A percentile compares a stretch with the other conserved stretches of the same genome.
Conservation (phyloP, 805 yeast genomes). For the Lachancea meyersii region DNA sequence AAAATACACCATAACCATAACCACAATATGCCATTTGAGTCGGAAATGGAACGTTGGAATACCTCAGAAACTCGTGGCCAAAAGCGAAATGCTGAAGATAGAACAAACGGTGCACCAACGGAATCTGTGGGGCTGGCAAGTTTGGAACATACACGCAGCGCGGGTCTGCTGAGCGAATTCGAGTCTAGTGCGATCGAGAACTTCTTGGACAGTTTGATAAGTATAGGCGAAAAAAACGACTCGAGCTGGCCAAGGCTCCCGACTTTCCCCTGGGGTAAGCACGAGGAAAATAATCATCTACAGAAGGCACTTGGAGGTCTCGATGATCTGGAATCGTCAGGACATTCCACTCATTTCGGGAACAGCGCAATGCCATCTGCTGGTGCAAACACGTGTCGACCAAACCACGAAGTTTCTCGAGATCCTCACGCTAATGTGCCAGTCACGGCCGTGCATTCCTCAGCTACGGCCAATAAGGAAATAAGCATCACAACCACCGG, state of each 20-base stretch:
- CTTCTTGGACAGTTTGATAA: conserved; percentile 27
- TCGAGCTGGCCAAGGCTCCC: not conserved
- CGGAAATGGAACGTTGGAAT: conserved; percentile 4
- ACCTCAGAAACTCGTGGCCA: not conserved
- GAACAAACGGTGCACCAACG: not conserved
- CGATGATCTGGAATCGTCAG: not conserved
- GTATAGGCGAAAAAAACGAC: not conserved
- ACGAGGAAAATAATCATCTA: not conserved
- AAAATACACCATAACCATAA: not conserved
- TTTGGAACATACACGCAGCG: not conserved
- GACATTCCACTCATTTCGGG: not conserved
- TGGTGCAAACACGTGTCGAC: no score
- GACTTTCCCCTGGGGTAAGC: not conserved
- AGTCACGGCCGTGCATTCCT: not conserved
- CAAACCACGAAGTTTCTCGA: no score
- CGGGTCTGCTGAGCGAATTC: conserved; percentile 24
- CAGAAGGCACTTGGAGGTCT: not conserved
- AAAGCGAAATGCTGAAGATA: not conserved
- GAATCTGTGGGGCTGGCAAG: no score
- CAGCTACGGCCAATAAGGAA: not conserved
- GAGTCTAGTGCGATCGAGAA: conserved; percentile 32
- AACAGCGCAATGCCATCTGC: not conserved
- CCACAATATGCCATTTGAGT: not conserved
- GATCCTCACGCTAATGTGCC: no score
- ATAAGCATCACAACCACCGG: not conserved